Evolutionary conservation across 345 rosid species (phyloP).

Genomic region (Acer negundo): DNA sequence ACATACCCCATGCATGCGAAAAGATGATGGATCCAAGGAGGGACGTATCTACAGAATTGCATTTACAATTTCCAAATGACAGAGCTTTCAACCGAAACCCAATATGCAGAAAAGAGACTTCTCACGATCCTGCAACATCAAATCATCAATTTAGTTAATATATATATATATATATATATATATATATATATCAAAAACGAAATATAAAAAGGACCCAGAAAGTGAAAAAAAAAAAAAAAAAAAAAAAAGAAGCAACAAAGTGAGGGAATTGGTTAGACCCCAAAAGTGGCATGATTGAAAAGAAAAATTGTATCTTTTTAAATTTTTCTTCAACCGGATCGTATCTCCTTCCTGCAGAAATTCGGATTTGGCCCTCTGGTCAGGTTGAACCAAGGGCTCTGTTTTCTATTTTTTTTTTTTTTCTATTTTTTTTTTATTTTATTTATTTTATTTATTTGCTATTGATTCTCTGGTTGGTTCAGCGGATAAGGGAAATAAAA

Average conservation of each 20-base stretch:
- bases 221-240: neutral
- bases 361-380: conserved; percentile 22
- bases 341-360: conserved; percentile 27
- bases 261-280: conserved; percentile 34
- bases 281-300: conserved; percentile 48
- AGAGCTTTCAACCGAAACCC: conserved; percentile 33
- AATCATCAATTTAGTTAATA: too few relatives aligned
- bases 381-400: conserved; percentile 30
- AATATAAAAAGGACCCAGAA: neutral
- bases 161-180: too few relatives aligned
- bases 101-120: conserved; percentile 44
- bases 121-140: conserved; percentile 32
- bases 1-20: conserved; percentile 72
- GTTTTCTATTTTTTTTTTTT: neutral
- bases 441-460: neutral
- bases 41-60: conserved; percentile 48
- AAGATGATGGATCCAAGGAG: conserved; percentile 55
- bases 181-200: neutral
- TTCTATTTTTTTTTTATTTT: neutral
- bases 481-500: neutral
- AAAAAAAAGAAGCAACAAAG: neutral
- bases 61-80: conserved; percentile 43
- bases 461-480: neutral
- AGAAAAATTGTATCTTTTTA: neutral
- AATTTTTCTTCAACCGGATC: neutral